Evolutionary conservation across 2,329 filamentous ascomycete species (phyloP).

Genomic region (Colletotrichum sp.): DNA sequence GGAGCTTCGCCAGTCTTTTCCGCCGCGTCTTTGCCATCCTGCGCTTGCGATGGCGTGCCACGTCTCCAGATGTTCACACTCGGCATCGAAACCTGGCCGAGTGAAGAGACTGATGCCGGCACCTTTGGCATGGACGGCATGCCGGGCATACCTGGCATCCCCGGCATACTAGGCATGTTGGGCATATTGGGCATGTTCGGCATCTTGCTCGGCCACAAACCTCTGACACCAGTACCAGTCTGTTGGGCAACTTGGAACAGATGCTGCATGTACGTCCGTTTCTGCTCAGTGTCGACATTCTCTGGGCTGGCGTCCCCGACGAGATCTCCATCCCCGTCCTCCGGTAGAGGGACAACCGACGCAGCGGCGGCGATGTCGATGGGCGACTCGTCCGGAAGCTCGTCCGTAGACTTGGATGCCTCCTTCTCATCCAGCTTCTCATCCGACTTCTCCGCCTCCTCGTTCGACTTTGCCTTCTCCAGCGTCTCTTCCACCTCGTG

Average conservation of each 20-base stretch:
- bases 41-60: conserved; percentile 17
- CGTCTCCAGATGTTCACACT: conserved; percentile 35
- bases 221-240: conserved; percentile 49
- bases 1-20: neutral
- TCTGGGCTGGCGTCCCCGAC: conserved; percentile 33
- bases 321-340: conserved; percentile 41
- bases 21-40: neutral
- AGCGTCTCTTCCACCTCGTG: conserved; percentile 35
- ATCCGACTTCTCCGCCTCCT: conserved; percentile 26
- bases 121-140: conserved; percentile 36
- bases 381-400: conserved; percentile 47
- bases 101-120: conserved; percentile 29
- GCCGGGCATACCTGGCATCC: conserved; percentile 33
- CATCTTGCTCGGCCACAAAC: conserved; percentile 53
- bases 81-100: conserved; percentile 35
- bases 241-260: conserved; percentile 55
- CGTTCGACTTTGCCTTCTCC: conserved; percentile 29
- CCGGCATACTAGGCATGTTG: conserved; percentile 35
- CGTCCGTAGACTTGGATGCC: conserved; percentile 11
- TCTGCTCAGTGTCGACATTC: conserved; percentile 39
- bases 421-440: conserved; percentile 22
- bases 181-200: conserved; percentile 38
- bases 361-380: conserved; percentile 60
- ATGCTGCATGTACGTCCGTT: conserved; percentile 52
- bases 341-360: conserved; percentile 52